Evolutionary conservation across 768 basidiomycete species (phyloP).

Genomic region (Albatrellus ellisii): DNA sequence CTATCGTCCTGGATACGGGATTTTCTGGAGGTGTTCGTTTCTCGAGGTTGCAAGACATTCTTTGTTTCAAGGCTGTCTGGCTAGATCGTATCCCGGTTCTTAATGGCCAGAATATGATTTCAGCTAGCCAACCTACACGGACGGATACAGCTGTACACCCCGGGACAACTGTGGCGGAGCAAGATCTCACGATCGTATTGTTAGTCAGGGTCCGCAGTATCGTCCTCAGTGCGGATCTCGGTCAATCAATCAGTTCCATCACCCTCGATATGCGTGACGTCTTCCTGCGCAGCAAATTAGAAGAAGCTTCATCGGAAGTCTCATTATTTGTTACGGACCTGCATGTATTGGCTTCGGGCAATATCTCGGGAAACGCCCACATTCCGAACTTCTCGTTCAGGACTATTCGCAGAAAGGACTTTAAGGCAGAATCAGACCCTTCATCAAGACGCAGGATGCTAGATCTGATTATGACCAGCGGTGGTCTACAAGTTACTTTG

Average conservation of each 20-base stretch:
- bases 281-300: conserved; percentile 52
- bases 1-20: conserved; percentile 75
- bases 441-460: conserved; percentile 37
- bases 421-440: conserved; percentile 13
- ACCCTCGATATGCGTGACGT: conserved; percentile 52
- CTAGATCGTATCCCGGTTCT: conserved; percentile 76
- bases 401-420: conserved; percentile 46
- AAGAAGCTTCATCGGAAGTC: conserved; percentile 45
- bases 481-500: conserved; percentile 47
- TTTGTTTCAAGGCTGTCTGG: conserved; percentile 95
- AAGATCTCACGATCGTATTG: conserved; percentile 45
- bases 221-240: conserved; percentile 68
- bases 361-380: conserved; percentile 52
- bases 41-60: conserved; percentile 79
- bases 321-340: conserved; percentile 52
- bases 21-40: conserved; percentile 70
- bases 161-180: conserved; percentile 16
- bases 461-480: conserved; percentile 64
- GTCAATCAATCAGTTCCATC: conserved; percentile 69
- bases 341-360: conserved; percentile 45
- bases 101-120: conserved; percentile 21
- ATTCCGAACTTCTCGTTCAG: conserved; percentile 67
- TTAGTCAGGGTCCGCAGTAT: conserved; percentile 64
- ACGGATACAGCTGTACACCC: conserved; percentile 5
- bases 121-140: conserved; percentile 9